Evolutionary conservation across 331 rosid genomes (phyloP), one percentile per base, ranked within the genome.

Genomic region (Quercus lobata): DNA sequence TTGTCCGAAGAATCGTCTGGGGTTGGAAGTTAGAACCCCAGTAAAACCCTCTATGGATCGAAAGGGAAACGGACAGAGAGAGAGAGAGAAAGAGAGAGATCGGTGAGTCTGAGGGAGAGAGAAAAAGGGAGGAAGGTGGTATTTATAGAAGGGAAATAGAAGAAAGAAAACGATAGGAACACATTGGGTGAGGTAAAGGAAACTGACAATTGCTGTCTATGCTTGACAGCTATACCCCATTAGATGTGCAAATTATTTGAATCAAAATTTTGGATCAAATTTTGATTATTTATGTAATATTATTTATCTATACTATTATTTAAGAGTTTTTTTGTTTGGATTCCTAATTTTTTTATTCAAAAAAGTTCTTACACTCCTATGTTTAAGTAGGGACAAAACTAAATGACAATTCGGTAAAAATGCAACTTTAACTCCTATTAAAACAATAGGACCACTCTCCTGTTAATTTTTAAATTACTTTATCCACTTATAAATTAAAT

Each of bases 1-100:
- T 8, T 22, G 6, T 49, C 17, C 54, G 54, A 49, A 7, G 6
- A 10, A 15, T 6, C 21, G 2, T 6, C 21, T 14, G 7, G 61
- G 66, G 81, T 74, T 83, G 83, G 86, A 89, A 84, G 82, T 74
- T 81, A 83, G 86, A 89, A 86, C 92, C 90, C 89, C 80, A 46
- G 73, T 32, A 75, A 88, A 87, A 54, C 72, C 76, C 84, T 12
- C 54, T n/a, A 71, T 53, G 60, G 83, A 78, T 78, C 73, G 57
- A 73, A 22, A 21, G 68, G 24, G 44, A 19, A 29, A 12, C 4
- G 5, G 5, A 30, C 25, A 18, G 6, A 65, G 53, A 72, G 14
- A 0, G 46, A 3, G 24, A 7, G 41, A 32, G 54, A 49, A 5
- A 12, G 17, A 46, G 17, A 49, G 54, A 11, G 17, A 11, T 3